Base-by-base conservation (phyloP, 2,329 filamentous ascomycete species). In the Gremmenia infestans region DNA sequence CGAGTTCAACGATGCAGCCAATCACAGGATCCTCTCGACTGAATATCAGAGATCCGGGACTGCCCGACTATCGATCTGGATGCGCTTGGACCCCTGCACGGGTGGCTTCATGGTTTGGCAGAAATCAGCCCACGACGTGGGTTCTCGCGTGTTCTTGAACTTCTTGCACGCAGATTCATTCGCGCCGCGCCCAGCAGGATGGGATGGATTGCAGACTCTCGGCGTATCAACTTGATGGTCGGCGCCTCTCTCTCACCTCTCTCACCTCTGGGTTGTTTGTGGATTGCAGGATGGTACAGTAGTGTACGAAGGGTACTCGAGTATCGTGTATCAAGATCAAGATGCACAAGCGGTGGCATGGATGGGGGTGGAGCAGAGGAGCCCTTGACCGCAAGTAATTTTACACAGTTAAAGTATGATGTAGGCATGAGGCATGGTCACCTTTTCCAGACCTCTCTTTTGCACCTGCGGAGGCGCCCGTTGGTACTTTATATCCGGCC, bases 111-210 rank as follows among this genome's bases (percentile, higher is more conserved):
- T 48, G 23, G 45, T 17, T 48, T 17, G 22, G 4, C 22, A 17
- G 19, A 57, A 60, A 63, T 64, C 62, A 63, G 59, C 52, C 59
- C 62, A 64, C 59, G 57, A 58, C 50, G 25, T 53, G 36, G 54
- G 36, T 60, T 56, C 54, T 63, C 49, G 56, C 45, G 32, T 50
- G 60, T 57, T 61, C 36, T 25, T 25, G 2, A 6, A 25, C 23
- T 25, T 25, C 19, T 48, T 9, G 37, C 35, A 40, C 45, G 32
- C 49, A 25, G 49, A 43, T 50, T 22, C n/a, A 19, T 22, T 39
- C 23, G 36, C 35, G 9, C n/a, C n/a, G n/a, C n/a, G n/a, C n/a
- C n/a, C n/a, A n/a, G n/a, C n/a, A 19, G 19, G 19, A 19, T 19
- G 19, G 19, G 25, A 28, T 28, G 28, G 9, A 28, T 28, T 28